Percentiles rank a stretch among this genome's conserved stretches.
These are phyloP conservation scores for Curvularia verruculosa DNA, from an alignment of 2,329 filamentous ascomycete species.

Conservation along the genomic window DNA sequence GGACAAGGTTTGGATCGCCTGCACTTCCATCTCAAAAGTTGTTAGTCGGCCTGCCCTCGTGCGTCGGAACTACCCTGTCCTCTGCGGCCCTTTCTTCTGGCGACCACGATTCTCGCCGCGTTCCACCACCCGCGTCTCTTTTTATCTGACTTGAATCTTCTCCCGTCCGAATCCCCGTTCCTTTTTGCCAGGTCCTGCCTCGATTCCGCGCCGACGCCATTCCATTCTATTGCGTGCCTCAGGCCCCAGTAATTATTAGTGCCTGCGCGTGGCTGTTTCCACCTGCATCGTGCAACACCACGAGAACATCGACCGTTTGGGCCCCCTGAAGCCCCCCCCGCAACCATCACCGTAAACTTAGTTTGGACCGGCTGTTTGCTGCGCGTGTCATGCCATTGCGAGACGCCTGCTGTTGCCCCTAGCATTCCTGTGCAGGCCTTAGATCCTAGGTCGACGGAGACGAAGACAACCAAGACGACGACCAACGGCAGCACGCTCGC, in stretches of 20 bases:
- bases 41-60: conserved; percentile 15
- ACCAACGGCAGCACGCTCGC: conserved; percentile 9
- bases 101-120: conserved; percentile 4
- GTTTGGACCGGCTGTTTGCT: conserved; percentile 25
- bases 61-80: conserved; percentile 8
- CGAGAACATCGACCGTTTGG: conserved; percentile 26
- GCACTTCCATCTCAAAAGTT: conserved; percentile 19
- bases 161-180: background rate
- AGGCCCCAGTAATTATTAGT: conserved; percentile 10
- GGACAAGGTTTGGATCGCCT: conserved; percentile 18
- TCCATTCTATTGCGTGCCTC: conserved; percentile 9
- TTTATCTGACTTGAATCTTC: background rate
- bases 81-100: background rate
- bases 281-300: conserved; percentile 23
- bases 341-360: conserved; percentile 23
- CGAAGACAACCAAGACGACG: background rate
- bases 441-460: background rate
- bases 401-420: conserved; percentile 17
- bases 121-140: conserved; percentile 3
- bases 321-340: conserved; percentile 23
- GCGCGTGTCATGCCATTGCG: conserved; percentile 28
- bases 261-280: conserved; percentile 25
- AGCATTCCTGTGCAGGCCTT: conserved; percentile 10
- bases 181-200: background rate
- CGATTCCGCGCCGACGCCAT: conserved; percentile 2